Evolutionary conservation across 1,284 basidiomycete genomes (phyloP).

Genomic region (Austroboletus sp.): DNA sequence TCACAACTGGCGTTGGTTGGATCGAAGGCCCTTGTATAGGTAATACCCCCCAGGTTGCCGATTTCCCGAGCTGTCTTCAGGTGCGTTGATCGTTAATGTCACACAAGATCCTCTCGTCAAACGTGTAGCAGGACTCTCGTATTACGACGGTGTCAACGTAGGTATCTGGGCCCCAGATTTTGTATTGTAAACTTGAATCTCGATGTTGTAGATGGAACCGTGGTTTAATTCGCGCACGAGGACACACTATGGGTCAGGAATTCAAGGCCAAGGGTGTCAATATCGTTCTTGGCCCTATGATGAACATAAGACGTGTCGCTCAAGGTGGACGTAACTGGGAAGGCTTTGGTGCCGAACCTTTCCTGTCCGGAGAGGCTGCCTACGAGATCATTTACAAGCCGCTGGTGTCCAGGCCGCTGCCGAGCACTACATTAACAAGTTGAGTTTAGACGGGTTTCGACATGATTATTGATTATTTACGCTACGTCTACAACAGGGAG

Average conservation of each 20-base stretch:
- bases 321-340: slow-evolving; percentile 68
- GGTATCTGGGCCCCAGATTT: slow-evolving; percentile 19
- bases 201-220: slow-evolving; percentile 31
- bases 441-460: slow-evolving; percentile 16
- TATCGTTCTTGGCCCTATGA: slow-evolving; percentile 52
- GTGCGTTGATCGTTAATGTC: slow-evolving; percentile 7
- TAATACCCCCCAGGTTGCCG: slow-evolving; percentile 33
- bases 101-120: neutral
- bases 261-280: slow-evolving; percentile 70
- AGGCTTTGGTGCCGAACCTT: slow-evolving; percentile 61
- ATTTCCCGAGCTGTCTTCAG: slow-evolving; percentile 31
- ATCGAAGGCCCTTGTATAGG: slow-evolving; percentile 38
- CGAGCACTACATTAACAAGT: slow-evolving; percentile 63
- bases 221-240: slow-evolving; percentile 52
- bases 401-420: slow-evolving; percentile 59
- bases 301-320: slow-evolving; percentile 44
- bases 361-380: slow-evolving; percentile 58
- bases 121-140: slow-evolving; percentile 40
- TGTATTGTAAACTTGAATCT: too few relatives aligned
- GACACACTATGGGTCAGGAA: slow-evolving; percentile 66
- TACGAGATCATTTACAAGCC: slow-evolving; percentile 60
- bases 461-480: neutral
- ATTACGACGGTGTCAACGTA: slow-evolving; percentile 54
- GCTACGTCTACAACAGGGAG: slow-evolving; percentile 34
- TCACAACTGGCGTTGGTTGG: slow-evolving; percentile 39